Conservation (phyloP, 148 eudicot genomes). For the Nepenthes mirabilis region DNA sequence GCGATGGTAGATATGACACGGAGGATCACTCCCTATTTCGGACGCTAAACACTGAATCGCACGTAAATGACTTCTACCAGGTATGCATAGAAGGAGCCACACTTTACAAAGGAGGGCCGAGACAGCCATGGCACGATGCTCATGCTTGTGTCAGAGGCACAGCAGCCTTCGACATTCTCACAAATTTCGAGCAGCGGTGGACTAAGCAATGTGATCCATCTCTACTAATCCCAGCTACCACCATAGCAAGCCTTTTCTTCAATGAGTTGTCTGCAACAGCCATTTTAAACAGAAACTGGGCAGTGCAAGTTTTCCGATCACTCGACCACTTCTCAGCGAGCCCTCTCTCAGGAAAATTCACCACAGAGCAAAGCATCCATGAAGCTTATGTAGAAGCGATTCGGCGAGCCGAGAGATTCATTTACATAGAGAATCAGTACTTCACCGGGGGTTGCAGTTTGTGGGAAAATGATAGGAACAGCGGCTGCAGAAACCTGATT, state of each 20-base stretch:
- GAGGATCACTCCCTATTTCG: conserved; percentile 54
- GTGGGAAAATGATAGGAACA: conserved; percentile 62
- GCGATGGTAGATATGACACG: conserved; percentile 84
- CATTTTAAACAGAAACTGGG: conserved; percentile 34
- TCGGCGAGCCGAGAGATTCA: conserved; percentile 64
- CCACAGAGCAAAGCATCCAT: conserved; percentile 61
- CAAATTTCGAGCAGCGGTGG: conserved; percentile 88
- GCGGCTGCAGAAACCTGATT: conserved; percentile 73
- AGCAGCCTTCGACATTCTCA: conserved; percentile 61
- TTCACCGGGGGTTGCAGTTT: conserved; percentile 73
- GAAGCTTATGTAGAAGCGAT: conserved; percentile 82
- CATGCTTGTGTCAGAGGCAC: conserved; percentile 73
- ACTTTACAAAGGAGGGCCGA: conserved; percentile 65
- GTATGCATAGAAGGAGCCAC: conserved; percentile 57
- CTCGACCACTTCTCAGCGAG: conserved; percentile 65
- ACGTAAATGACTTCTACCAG: conserved; percentile 55
- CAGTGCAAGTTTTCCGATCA: conserved; percentile 76
- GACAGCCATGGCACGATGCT: conserved; percentile 88
- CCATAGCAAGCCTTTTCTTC: conserved; percentile 24
- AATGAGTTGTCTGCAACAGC: conserved; percentile 13
- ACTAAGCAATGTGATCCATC: conserved; percentile 68
- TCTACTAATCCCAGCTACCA: conserved; percentile 29
- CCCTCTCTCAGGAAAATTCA: conserved; percentile 24
- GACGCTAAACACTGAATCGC: conserved; percentile 50
- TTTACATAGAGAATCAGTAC: conserved; percentile 85